A percentile compares a stretch with the other conserved stretches of the same genome.
phyloP scores from a whole-genome alignment of 768 basidiomycete species.

The Leccinum disarticulatum region DNA sequence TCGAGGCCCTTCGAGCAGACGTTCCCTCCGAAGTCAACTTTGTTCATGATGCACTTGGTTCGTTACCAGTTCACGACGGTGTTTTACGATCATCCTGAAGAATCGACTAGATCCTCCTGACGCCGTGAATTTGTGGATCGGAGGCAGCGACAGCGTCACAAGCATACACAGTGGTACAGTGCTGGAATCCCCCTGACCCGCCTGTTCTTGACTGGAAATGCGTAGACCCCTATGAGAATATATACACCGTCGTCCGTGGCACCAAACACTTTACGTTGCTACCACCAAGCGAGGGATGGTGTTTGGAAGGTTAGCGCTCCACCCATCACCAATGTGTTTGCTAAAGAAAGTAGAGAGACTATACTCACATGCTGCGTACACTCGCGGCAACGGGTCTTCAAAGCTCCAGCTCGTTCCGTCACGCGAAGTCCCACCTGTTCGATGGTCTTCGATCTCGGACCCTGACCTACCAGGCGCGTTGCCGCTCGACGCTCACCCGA shows the following conservation, averaged over 20 bases:
- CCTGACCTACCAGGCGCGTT: constrained; percentile 50
- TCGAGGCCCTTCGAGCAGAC: constrained; percentile 59
- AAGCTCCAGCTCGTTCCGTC: constrained; percentile 35
- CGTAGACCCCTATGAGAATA: constrained; percentile 88
- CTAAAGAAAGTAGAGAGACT: constrained; percentile 44
- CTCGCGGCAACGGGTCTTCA: constrained; percentile 32
- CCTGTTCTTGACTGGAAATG: background rate
- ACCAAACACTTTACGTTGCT: constrained; percentile 83
- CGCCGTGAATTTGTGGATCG: constrained; percentile 94
- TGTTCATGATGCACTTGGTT: constrained; percentile 80
- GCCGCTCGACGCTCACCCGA: constrained; percentile 57
- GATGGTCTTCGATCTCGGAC: constrained; percentile 80
- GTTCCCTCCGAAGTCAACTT: constrained; percentile 69
- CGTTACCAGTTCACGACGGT: constrained; percentile 18
- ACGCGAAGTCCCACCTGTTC: constrained; percentile 44
- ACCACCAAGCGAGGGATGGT: constrained; percentile 88
- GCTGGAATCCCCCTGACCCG: background rate
- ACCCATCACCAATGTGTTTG: background rate
- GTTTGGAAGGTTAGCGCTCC: constrained; percentile 62
- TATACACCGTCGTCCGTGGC: constrained; percentile 85
- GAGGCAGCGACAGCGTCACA: constrained; percentile 71
- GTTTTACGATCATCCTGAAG: background rate
- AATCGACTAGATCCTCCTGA: constrained; percentile 62
- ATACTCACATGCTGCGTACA: constrained; percentile 70
- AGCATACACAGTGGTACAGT: constrained; percentile 80